A percentile compares a stretch with the other conserved stretches of the same genome.
Evolutionary conservation across 495 filamentous ascomycete species (phyloP).

Genomic region (Glutinoglossum americanum): DNA sequence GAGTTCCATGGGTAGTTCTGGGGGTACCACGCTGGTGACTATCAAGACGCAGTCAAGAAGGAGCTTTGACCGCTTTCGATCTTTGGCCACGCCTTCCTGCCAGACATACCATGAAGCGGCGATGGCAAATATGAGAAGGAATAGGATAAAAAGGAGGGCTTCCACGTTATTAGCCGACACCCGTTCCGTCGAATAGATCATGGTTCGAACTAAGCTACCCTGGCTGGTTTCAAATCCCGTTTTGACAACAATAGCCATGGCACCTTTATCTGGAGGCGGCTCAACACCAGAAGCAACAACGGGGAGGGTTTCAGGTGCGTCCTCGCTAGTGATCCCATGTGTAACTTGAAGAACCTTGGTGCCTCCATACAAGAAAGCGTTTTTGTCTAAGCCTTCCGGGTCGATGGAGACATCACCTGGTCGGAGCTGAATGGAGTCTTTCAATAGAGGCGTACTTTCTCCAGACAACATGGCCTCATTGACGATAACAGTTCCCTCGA

Average conservation of each 20-base stretch:
- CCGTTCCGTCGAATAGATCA: slow-evolving; percentile 98
- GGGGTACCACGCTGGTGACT: slow-evolving; percentile 89
- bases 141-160: slow-evolving; percentile 87
- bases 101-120: slow-evolving; percentile 99
- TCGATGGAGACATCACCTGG: slow-evolving; percentile 71
- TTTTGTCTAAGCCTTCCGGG: slow-evolving; percentile 83
- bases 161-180: slow-evolving; percentile 95
- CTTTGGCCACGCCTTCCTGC: slow-evolving; percentile 80
- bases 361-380: slow-evolving; percentile 84
- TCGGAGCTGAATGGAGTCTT: slow-evolving; percentile 86
- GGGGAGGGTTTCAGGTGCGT: slow-evolving; percentile 35
- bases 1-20: slow-evolving; percentile 95
- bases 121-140: slow-evolving; percentile 86
- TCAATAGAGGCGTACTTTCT: slow-evolving; percentile 89
- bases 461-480: slow-evolving; percentile 99
- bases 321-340: slow-evolving; percentile 50
- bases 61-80: slow-evolving; percentile 91
- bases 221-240: slow-evolving; percentile 98
- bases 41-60: slow-evolving; percentile 95
- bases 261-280: slow-evolving; percentile 73
- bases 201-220: slow-evolving; percentile 89
- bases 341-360: slow-evolving; percentile 95
- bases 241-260: slow-evolving; percentile 84
- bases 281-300: slow-evolving; percentile 49
- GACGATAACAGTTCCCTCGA: slow-evolving; percentile 91